Evolutionary conservation across 2,329 filamentous ascomycete species (phyloP).

Genomic region (Fusarium sp.): DNA sequence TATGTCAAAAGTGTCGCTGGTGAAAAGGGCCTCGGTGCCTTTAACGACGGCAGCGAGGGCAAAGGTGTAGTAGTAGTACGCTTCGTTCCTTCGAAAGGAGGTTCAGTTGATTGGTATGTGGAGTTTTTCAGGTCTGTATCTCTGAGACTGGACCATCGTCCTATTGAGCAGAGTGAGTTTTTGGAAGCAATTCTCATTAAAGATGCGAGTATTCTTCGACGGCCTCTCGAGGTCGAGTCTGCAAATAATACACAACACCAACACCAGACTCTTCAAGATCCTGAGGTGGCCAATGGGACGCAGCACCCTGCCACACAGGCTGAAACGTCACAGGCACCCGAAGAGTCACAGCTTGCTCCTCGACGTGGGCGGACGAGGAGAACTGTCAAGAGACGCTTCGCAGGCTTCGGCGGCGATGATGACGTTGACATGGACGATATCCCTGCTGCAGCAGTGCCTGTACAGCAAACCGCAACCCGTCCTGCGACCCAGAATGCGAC

Average conservation of each 20-base stretch:
- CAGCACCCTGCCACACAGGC: slow-evolving; percentile 17
- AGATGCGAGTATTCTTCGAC: slow-evolving; percentile 77
- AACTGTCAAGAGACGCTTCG: slow-evolving; percentile 69
- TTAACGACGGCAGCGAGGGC: slow-evolving; percentile 70
- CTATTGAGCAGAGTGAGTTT: slow-evolving; percentile 91
- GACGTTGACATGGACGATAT: slow-evolving; percentile 51
- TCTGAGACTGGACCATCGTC: slow-evolving; percentile 77
- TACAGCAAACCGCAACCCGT: neutral
- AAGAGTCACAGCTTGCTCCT: slow-evolving; percentile 38
- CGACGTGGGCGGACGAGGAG: slow-evolving; percentile 47
- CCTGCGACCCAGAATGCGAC: neutral
- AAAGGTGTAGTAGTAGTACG: slow-evolving; percentile 83
- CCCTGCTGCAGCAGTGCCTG: slow-evolving; percentile 3
- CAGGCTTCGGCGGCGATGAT: slow-evolving; percentile 70
- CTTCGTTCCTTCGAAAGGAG: slow-evolving; percentile 68
- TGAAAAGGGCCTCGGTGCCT: slow-evolving; percentile 74
- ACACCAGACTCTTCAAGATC: slow-evolving; percentile 4
- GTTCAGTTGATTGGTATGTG: slow-evolving; percentile 71
- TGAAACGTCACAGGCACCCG: slow-evolving; percentile 20
- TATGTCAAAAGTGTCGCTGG: slow-evolving; percentile 81
- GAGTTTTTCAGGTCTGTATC: slow-evolving; percentile 77
- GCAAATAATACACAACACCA: slow-evolving; percentile 34
- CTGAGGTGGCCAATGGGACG: neutral
- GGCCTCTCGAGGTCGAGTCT: slow-evolving; percentile 67
- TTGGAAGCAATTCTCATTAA: slow-evolving; percentile 87